Evolutionary conservation across 2,329 filamentous ascomycete genomes (phyloP), one percentile per base, ranked within the genome.

Genomic region (Fusarium clavum): DNA sequence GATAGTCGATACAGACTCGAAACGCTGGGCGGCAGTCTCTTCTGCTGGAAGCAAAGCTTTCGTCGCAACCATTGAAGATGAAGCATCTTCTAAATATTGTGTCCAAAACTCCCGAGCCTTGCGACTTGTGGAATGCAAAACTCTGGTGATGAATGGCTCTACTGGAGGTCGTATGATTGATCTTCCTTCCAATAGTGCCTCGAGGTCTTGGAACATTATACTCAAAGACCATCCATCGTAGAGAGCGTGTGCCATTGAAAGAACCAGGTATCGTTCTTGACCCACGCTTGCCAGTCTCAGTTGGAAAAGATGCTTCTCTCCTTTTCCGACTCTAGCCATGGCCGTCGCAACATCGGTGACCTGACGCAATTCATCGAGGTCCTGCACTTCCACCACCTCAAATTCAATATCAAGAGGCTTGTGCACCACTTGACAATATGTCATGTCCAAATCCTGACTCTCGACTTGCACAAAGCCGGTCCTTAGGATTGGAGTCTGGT

Each of bases 191-290:
- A 97, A 97, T 3, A 90, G 88, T n/a, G 79, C 82, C 18, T 84
- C 79, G 1, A 97, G 85, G 73, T 96, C 90, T 45, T 86, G 82
- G 72, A 96, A 93, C 2, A 98, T 79, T 18, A 97, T 81, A 6
- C 84, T 83, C 14, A 98, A 85, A 5, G 94, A 97, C 88, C 91
- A 94, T 1, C 94, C 94, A 76, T 98, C 94, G 71, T 98, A 98
- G 22, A 97, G 84, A 3, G 94, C 93, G 79, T 98, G 94, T 0
- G 94, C 87, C 41, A 97, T 89, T 0, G 93, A 94, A 2, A 98
- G 77, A 7, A 90, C 75, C 3, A 90, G 67, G 58, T 85, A 87
- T 6, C 63, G 79, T 38, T 73, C 75, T 16, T 63, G 71, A 5
- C 65, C 79, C 2, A 78, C 76, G 8, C 64, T 73, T 5, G 79